Conservation (phyloP, 2,329 filamentous ascomycete genomes). For the Penicillium sclerotigenum region DNA sequence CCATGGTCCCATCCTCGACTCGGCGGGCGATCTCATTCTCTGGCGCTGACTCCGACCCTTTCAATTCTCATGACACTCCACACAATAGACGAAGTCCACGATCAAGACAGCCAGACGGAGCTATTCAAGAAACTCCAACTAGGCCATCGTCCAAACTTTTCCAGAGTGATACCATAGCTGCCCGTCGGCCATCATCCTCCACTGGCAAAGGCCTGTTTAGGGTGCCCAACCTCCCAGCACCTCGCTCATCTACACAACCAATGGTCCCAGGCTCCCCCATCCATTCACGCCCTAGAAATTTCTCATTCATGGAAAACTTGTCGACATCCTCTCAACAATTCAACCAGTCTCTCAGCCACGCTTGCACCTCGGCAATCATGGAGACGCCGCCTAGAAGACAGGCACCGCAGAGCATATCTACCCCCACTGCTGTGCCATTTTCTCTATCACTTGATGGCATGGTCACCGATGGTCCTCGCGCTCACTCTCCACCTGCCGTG, state of each 20-base stretch:
- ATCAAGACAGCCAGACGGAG: slow-evolving; percentile 10
- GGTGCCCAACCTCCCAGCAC: slow-evolving; percentile 26
- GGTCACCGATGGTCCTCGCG: slow-evolving; percentile 2
- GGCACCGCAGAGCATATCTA: slow-evolving; percentile 1
- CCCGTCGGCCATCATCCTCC: slow-evolving; percentile 14
- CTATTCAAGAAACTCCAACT: slow-evolving; percentile 42
- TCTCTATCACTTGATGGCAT: slow-evolving; percentile 4
- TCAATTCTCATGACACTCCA: slow-evolving; percentile 10
- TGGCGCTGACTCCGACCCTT: slow-evolving; percentile 18
- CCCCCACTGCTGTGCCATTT: slow-evolving; percentile 10
- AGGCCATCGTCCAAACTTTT: slow-evolving; percentile 30
- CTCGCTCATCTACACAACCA: slow-evolving; percentile 21
- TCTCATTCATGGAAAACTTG: slow-evolving; percentile 3
- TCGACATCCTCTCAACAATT: slow-evolving; percentile 4
- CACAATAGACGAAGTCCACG: background rate
- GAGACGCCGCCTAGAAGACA: slow-evolving; percentile 31
- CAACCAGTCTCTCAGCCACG: slow-evolving; percentile 4
- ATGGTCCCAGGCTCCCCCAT: slow-evolving; percentile 30
- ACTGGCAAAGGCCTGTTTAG: slow-evolving; percentile 26
- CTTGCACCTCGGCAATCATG: slow-evolving; percentile 23
- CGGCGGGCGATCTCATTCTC: slow-evolving; percentile 29
- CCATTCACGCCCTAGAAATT: slow-evolving; percentile 22
- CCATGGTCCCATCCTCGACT: slow-evolving; percentile 34
- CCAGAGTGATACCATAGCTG: slow-evolving; percentile 12
- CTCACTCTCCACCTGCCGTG: slow-evolving; percentile 18